phyloP scores from a whole-genome alignment of 257 asterid species.

The Solanum lignicaule region DNA sequence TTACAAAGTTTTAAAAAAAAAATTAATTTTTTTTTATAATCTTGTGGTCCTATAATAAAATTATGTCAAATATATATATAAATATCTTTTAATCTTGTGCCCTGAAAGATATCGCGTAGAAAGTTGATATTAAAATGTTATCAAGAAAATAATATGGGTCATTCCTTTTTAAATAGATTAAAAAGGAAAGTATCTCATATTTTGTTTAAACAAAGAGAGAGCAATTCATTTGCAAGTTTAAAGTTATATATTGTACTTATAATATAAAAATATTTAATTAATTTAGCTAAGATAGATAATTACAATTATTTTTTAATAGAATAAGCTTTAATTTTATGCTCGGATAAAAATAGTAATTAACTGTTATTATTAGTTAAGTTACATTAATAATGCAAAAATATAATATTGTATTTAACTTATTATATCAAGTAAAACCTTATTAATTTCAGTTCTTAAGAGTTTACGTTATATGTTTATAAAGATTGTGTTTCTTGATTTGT shows the following conservation, averaged over 20 bases:
- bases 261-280: background rate
- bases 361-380: background rate
- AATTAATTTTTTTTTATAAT: no score
- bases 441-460: background rate
- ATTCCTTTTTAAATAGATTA: no score
- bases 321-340: background rate
- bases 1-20: rapidly evolving
- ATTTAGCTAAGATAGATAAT: background rate
- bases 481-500: background rate
- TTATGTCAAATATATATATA: no score
- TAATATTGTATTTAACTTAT: background rate
- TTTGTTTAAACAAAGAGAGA: no score
- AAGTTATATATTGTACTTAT: background rate
- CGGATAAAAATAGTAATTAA: background rate
- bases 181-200: no score
- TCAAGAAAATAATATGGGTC: no score
- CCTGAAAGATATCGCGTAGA: rapidly evolving
- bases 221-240: background rate
- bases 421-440: background rate
- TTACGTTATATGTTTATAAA: background rate
- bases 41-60: no score
- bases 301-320: background rate
- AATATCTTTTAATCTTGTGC: background rate
- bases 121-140: no score
- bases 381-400: background rate